Evolutionary conservation across 441 rosid genomes (phyloP).

Genomic region (Mallotus japonicus): DNA sequence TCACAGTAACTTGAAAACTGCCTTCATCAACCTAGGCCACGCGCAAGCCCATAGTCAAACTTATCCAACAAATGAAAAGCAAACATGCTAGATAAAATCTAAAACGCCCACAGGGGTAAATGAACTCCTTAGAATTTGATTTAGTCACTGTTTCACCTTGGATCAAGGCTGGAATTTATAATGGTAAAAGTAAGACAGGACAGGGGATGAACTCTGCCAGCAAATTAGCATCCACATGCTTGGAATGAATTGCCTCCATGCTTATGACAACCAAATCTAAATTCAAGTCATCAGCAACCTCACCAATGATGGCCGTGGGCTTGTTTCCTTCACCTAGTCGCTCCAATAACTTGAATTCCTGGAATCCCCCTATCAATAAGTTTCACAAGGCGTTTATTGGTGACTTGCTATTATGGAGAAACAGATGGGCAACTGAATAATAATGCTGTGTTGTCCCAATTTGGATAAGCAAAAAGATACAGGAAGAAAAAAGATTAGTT

Average conservation of each 20-base stretch:
- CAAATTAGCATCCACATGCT: constrained; percentile 88
- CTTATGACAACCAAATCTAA: constrained; percentile 87
- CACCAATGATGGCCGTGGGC: constrained; percentile 88
- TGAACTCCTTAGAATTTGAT: background rate
- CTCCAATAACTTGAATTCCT: constrained; percentile 78
- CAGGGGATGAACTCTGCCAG: constrained; percentile 93
- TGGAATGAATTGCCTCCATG: constrained; percentile 96
- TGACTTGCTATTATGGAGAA: background rate
- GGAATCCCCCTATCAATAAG: constrained; percentile 61
- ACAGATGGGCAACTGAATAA: background rate
- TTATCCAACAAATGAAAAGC: background rate
- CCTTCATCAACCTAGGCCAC: background rate
- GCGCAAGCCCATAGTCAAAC: background rate
- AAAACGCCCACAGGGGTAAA: constrained; percentile 17
- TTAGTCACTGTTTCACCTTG: background rate
- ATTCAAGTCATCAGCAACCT: constrained; percentile 86
- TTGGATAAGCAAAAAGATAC: too few relatives aligned
- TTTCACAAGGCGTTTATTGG: background rate
- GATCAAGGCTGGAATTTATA: constrained; percentile 29
- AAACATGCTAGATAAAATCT: constrained; percentile 7
- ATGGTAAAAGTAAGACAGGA: constrained; percentile 82
- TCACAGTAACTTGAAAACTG: background rate
- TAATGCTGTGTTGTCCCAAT: too few relatives aligned
- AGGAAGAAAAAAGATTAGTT: background rate
- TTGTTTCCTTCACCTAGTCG: constrained; percentile 88